Evolutionary conservation across 306 rosid species (phyloP), one percentile per base, ranked within the genome.

Genomic region (Malus fusca): DNA sequence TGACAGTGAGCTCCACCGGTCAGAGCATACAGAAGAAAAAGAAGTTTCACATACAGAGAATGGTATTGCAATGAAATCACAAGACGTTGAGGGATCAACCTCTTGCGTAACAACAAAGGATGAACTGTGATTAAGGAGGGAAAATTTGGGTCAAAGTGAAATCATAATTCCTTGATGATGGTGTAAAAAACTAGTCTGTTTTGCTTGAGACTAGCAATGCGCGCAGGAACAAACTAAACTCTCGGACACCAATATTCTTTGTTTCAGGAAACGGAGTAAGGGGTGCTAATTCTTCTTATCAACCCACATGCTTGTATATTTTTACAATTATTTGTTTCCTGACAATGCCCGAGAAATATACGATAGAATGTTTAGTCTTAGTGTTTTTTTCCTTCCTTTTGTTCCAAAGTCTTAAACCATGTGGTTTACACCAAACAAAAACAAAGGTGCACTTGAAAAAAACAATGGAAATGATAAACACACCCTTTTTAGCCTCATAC

Each of bases 11-110:
- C 80, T 80, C 71, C 76, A 80, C 75, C 82, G 58, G 72, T 51
- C 86, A 33, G 82, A 67, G 78, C 71, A 64, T 74, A 75, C 82
- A 71, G 96, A 78, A 64, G 17, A 25, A 6, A 84, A 91, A 33
- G 92, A 94, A 67, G 87, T 83, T 74, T 71, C 87, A 22, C 28
- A 52, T 23, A 77, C 68, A 68, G 85, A 87, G 72, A 86, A 84
- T 42, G 84, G 77, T 66, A 63, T 78, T 35, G 35, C 79, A 1
- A 62, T 22, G 12, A 72, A 75, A 61, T 53, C 82, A 6, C 59
- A 60, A 68, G 82, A 68, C 15, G 48, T 46, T 12, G 81, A 84
- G 18, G 77, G 43, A 5, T 73, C 72, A 22, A 56, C 42, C 44
- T 68, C 81, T 33, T 55, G 23, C 68, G 35, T 72, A 59, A 33